phyloP scores from a whole-genome alignment of 2,329 filamentous ascomycete species.

The Arthrinium phaeospermum region DNA sequence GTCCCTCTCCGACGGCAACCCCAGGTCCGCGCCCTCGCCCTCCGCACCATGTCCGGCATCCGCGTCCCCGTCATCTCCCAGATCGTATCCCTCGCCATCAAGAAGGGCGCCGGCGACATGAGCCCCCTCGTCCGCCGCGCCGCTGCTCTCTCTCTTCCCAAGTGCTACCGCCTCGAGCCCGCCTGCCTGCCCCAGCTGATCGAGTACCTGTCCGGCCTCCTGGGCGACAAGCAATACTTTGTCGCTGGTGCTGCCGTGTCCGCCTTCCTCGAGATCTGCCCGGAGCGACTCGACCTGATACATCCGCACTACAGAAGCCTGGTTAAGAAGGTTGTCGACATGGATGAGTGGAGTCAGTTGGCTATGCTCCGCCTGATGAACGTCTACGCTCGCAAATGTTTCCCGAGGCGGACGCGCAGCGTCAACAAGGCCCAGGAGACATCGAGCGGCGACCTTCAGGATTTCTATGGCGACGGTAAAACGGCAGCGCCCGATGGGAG shows the following conservation, averaged over 20 bases:
- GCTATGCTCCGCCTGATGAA: conserved; percentile 83
- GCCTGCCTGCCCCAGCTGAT: conserved; percentile 82
- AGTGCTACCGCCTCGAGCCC: conserved; percentile 91
- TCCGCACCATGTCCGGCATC: conserved; percentile 97
- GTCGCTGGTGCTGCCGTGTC: conserved; percentile 93
- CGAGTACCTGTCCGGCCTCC: conserved; percentile 77
- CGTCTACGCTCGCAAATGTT: conserved; percentile 84
- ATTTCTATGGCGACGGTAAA: conserved; percentile 79
- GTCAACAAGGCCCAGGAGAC: conserved; percentile 53
- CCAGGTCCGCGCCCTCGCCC: conserved; percentile 86
- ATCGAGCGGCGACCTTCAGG: conserved; percentile 57
- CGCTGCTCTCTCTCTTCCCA: conserved; percentile 91
- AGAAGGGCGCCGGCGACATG: conserved; percentile 92
- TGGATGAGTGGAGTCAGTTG: conserved; percentile 98
- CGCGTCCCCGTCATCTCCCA: conserved; percentile 97
- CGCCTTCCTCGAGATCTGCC: conserved; percentile 88
- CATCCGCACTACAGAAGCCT: conserved; percentile 88
- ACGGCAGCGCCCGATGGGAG: conserved; percentile 47
- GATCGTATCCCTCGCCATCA: conserved; percentile 95
- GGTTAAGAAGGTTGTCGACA: conserved; percentile 91
- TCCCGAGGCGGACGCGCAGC: conserved; percentile 71
- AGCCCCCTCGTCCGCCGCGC: conserved; percentile 92
- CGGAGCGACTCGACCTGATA: conserved; percentile 84
- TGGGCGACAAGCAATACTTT: conserved; percentile 93
- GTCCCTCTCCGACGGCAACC: conserved; percentile 89